phyloP scores from a whole-genome alignment of 345 rosid genomes.

The Citrus australasica region DNA sequence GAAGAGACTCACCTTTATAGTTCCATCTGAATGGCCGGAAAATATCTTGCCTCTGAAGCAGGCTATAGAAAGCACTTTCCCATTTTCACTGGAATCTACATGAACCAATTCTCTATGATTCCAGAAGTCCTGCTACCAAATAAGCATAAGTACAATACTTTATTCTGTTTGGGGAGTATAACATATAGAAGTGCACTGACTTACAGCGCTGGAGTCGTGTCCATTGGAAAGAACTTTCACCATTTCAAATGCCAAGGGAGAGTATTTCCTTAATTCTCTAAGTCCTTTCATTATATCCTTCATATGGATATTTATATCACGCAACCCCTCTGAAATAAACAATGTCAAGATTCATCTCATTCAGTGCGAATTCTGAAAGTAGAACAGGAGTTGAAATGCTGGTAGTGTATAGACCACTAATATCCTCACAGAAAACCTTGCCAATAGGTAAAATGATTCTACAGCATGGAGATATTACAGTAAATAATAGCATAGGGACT shows the following conservation, averaged over 20 bases:
- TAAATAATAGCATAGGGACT: neutral
- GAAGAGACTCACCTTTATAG: constrained; percentile 43
- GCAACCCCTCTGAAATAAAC: constrained; percentile 45
- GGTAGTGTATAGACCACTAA: neutral
- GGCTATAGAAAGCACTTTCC: constrained; percentile 52
- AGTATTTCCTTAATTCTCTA: constrained; percentile 57
- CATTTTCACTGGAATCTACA: constrained; percentile 49
- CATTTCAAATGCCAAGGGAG: constrained; percentile 53
- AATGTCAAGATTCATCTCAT: neutral
- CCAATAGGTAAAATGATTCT: neutral
- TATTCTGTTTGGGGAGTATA: constrained; percentile 1
- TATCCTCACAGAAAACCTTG: neutral
- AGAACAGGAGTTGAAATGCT: neutral
- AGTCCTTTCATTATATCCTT: constrained; percentile 57
- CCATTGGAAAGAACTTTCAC: constrained; percentile 53
- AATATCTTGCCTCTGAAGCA: constrained; percentile 54
- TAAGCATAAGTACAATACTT: neutral
- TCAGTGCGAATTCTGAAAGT: neutral
- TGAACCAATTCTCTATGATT: constrained; percentile 61
- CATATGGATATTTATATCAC: constrained; percentile 38
- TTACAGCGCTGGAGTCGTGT: constrained; percentile 55
- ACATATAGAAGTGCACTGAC: constrained; percentile 12
- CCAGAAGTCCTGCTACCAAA: constrained; percentile 55
- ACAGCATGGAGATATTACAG: neutral
- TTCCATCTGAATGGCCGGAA: constrained; percentile 81